Evolutionary conservation across 2,329 filamentous ascomycete genomes (phyloP).

Genomic region (Paracorniculantispora psalliotae): DNA sequence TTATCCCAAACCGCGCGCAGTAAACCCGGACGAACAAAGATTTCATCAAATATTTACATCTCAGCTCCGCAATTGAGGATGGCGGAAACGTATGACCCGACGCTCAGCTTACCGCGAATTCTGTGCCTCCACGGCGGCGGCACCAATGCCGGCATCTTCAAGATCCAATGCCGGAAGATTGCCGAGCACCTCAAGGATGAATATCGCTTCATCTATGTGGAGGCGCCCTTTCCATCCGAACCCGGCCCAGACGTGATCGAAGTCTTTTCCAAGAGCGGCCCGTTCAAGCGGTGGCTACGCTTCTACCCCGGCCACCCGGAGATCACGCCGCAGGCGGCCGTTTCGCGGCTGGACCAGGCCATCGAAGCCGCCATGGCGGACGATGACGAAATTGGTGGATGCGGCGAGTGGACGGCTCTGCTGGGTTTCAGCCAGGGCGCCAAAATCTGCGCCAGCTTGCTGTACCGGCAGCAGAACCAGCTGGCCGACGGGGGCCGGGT

Average conservation of each 20-base stretch:
- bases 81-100: not conserved
- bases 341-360: slow-evolving; percentile 31
- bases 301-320: slow-evolving; percentile 52
- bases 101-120: slow-evolving; percentile 50
- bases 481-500: slow-evolving; percentile 21
- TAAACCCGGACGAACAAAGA: no score
- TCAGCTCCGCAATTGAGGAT: not conserved
- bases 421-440: slow-evolving; percentile 61
- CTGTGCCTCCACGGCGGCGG: slow-evolving; percentile 71
- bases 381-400: slow-evolving; percentile 38
- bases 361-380: slow-evolving; percentile 39
- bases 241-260: slow-evolving; percentile 55
- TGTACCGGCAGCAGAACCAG: slow-evolving; percentile 53
- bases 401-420: slow-evolving; percentile 50
- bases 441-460: slow-evolving; percentile 49
- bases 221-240: slow-evolving; percentile 59
- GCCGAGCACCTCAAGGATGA: slow-evolving; percentile 38
- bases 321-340: slow-evolving; percentile 37
- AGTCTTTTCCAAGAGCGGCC: slow-evolving; percentile 58
- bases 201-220: slow-evolving; percentile 64
- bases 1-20: not conserved
- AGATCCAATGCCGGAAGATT: slow-evolving; percentile 53
- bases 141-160: slow-evolving; percentile 60
- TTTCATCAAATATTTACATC: not conserved
- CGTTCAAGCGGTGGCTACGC: slow-evolving; percentile 54